Conservation (phyloP, 495 filamentous ascomycete genomes). For the Neurospora sp. region DNA sequence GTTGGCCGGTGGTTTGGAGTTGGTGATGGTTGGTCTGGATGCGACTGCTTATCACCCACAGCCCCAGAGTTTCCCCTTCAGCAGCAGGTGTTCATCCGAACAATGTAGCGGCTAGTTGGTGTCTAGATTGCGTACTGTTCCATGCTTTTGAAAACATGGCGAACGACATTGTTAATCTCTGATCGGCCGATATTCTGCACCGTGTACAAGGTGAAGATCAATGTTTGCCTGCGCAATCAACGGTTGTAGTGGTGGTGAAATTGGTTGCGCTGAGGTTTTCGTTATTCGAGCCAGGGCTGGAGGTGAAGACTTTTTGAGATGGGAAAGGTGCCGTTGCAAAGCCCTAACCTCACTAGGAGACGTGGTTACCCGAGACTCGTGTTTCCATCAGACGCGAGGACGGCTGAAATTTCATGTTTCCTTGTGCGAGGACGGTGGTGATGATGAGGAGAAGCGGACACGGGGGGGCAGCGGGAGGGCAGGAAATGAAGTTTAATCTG, state of each 20-base stretch:
- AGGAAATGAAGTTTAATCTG: neutral
- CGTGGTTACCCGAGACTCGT: neutral
- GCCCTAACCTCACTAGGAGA: neutral
- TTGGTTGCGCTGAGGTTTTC: neutral
- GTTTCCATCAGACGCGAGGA: neutral
- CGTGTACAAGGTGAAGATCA: neutral
- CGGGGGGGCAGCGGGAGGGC: neutral
- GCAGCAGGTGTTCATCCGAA: neutral
- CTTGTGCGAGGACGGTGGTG: neutral
- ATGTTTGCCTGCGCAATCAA: neutral
- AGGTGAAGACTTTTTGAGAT: neutral
- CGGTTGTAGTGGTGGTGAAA: neutral
- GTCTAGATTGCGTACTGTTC: neutral
- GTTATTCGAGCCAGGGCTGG: neutral
- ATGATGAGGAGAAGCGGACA: neutral
- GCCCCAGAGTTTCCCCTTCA: neutral
- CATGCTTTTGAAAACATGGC: neutral
- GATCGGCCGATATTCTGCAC: neutral
- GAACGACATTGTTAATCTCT: neutral
- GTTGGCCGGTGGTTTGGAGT: neutral
- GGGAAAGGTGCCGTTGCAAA: neutral
- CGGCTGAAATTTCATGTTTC: neutral
- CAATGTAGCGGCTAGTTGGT: neutral
- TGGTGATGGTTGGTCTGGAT: neutral
- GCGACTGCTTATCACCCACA: neutral